Conservation (phyloP, 2,329 filamentous ascomycete species). For the Microdochium bolleyi region DNA sequence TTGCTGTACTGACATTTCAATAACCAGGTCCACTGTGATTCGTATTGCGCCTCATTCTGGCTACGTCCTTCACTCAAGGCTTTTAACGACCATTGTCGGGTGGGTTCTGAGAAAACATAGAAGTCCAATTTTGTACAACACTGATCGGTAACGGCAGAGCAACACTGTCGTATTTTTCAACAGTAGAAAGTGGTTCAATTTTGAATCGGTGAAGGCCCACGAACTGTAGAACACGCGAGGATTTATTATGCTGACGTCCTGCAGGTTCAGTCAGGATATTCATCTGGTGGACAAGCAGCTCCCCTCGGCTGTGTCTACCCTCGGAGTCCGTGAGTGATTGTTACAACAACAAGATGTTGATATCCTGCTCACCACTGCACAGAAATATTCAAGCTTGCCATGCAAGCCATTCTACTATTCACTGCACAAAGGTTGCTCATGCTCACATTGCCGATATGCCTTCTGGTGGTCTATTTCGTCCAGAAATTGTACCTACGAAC, state of each 20-base stretch:
- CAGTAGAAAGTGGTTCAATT: neutral
- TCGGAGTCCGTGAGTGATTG: constrained; percentile 31
- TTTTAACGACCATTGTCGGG: constrained; percentile 17
- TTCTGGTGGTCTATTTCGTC: constrained; percentile 32
- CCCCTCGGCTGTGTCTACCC: constrained; percentile 12
- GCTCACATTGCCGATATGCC: constrained; percentile 27
- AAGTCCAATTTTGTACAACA: constrained; percentile 7
- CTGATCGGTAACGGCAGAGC: neutral
- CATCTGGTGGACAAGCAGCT: constrained; percentile 14
- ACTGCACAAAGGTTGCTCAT: constrained; percentile 31
- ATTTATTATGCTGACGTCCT: neutral
- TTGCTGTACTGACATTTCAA: neutral
- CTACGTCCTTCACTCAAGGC: constrained; percentile 22
- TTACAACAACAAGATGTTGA: constrained; percentile 21
- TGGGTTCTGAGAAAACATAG: constrained; percentile 19
- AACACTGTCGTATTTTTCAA: neutral
- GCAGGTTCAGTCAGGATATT: constrained; percentile 1
- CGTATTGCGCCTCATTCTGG: constrained; percentile 28
- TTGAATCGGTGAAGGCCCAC: neutral
- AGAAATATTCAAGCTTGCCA: constrained; percentile 17
- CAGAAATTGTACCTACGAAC: constrained; percentile 47
- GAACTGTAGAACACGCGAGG: no score
- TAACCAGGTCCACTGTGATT: constrained; percentile 21
- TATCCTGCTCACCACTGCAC: neutral
- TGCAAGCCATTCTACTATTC: constrained; percentile 12